phyloP scores from a whole-genome alignment of 768 basidiomycete species.

The Rhizopogon vesiculosus region DNA sequence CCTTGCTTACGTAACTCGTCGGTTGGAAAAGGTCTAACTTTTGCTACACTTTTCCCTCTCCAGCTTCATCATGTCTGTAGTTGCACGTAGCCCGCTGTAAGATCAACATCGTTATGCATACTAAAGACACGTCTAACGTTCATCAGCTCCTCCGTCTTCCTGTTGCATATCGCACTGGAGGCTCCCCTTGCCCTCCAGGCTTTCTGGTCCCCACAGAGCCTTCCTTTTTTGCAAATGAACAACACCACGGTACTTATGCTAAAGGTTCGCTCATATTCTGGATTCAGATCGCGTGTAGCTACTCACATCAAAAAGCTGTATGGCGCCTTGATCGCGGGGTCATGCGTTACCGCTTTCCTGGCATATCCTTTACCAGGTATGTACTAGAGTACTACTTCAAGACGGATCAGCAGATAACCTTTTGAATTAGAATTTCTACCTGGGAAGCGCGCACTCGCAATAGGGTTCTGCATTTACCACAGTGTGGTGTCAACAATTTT shows the following conservation, averaged over 20 bases:
- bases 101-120: slow-evolving; percentile 9
- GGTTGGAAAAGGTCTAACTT: no score
- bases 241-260: slow-evolving; percentile 76
- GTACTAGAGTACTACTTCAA: slow-evolving; percentile 14
- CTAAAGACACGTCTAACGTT: background rate
- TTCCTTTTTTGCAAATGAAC: slow-evolving; percentile 78
- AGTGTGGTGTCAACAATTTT: slow-evolving; percentile 67
- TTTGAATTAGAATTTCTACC: slow-evolving; percentile 64
- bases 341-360: slow-evolving; percentile 60
- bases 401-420: background rate
- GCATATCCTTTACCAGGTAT: slow-evolving; percentile 68
- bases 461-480: slow-evolving; percentile 75
- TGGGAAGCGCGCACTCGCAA: slow-evolving; percentile 79
- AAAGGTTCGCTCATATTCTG: slow-evolving; percentile 45
- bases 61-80: slow-evolving; percentile 11
- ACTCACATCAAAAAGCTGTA: slow-evolving; percentile 48
- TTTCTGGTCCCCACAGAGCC: slow-evolving; percentile 50
- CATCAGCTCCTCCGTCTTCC: slow-evolving; percentile 59
- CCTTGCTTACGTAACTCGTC: slow-evolving; percentile 2
- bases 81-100: slow-evolving; percentile 38
- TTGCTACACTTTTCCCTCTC: background rate
- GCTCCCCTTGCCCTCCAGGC: slow-evolving; percentile 76
- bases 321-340: slow-evolving; percentile 53
- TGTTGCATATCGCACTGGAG: slow-evolving; percentile 78
- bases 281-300: background rate